These are phyloP conservation scores for Gymnopus androsaceus DNA, from an alignment of 1,284 basidiomycete species.

Conservation along the genomic window DNA sequence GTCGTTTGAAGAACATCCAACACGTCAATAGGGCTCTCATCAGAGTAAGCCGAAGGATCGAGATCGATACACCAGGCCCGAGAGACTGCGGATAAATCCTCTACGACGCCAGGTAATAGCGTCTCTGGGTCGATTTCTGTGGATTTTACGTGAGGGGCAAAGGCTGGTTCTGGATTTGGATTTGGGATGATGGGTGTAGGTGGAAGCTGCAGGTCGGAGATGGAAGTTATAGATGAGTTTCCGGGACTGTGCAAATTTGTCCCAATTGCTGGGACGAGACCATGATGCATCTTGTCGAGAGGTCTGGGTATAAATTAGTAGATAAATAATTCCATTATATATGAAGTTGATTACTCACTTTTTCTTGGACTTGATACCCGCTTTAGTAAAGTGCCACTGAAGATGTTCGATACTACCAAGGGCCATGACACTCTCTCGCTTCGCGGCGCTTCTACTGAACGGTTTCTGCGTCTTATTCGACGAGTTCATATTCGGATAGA, in stretches of 20 bases:
- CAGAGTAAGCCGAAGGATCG: conserved; percentile 4
- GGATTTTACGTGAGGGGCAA: conserved; percentile 53
- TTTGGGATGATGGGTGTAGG: conserved; percentile 65
- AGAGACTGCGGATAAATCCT: conserved; percentile 65
- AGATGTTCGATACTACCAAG: conserved; percentile 85
- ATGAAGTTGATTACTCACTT: conserved; percentile 50
- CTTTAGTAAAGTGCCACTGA: conserved; percentile 87
- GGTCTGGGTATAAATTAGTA: conserved; percentile 8
- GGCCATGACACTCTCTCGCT: conserved; percentile 84
- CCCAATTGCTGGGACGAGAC: conserved; percentile 73
- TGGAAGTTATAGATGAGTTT: conserved; percentile 40
- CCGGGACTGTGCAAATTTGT: conserved; percentile 35
- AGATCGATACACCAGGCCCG: conserved; percentile 52
- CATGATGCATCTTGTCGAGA: conserved; percentile 54
- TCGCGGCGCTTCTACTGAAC: conserved; percentile 83
- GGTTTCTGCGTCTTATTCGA: conserved; percentile 74
- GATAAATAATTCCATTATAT: conserved; percentile 14
- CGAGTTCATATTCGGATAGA: conserved; percentile 74
- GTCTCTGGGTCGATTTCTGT: conserved; percentile 73
- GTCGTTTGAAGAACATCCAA: conserved; percentile 71
- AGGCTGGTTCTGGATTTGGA: conserved; percentile 22
- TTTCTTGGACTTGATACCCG: conserved; percentile 70
- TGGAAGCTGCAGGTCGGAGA: conserved; percentile 60
- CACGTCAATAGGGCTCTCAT: conserved; percentile 47
- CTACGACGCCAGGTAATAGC: conserved; percentile 68